Conservation (phyloP, 495 filamentous ascomycete genomes). For the Hyaloscypha variabilis region DNA sequence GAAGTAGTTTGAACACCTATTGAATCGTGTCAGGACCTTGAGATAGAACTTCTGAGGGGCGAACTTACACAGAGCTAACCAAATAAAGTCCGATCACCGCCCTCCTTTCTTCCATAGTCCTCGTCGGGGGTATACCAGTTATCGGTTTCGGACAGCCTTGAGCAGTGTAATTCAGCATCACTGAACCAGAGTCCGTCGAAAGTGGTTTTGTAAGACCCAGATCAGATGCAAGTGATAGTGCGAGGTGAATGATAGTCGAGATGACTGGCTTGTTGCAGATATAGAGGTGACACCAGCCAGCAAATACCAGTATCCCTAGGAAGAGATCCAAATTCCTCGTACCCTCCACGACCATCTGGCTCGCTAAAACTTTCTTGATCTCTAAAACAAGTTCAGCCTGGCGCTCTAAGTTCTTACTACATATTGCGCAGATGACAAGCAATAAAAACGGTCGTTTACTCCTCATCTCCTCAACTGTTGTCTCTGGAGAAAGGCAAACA, state of each 20-base stretch:
- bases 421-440: slow-evolving; percentile 7
- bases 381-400: slow-evolving; percentile 8
- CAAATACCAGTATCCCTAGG: slow-evolving; percentile 7
- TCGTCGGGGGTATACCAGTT: not conserved
- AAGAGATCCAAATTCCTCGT: slow-evolving; percentile 5
- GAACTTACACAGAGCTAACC: slow-evolving; percentile 2
- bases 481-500: slow-evolving; percentile 3
- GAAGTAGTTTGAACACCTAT: slow-evolving; percentile 2
- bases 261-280: not conserved
- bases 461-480: not conserved
- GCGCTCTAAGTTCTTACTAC: slow-evolving; percentile 1
- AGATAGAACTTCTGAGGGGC: too few relatives aligned
- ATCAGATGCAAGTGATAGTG: not conserved
- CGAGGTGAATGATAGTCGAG: slow-evolving; percentile 3
- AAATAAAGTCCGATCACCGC: not conserved
- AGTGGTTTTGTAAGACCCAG: slow-evolving; percentile 9
- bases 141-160: slow-evolving; percentile 6
- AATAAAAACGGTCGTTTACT: slow-evolving; percentile 9
- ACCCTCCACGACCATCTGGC: slow-evolving; percentile 5
- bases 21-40: too few relatives aligned
- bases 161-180: slow-evolving; percentile 4
- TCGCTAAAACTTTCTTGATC: slow-evolving; percentile 2
- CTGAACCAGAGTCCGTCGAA: not conserved
- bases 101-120: slow-evolving; percentile 8
- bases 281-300: slow-evolving; percentile 2